Percentiles rank a stretch among this genome's conserved stretches.
phyloP scores from a whole-genome alignment of 805 yeast species.

The Metschnikowia vanudenii region DNA sequence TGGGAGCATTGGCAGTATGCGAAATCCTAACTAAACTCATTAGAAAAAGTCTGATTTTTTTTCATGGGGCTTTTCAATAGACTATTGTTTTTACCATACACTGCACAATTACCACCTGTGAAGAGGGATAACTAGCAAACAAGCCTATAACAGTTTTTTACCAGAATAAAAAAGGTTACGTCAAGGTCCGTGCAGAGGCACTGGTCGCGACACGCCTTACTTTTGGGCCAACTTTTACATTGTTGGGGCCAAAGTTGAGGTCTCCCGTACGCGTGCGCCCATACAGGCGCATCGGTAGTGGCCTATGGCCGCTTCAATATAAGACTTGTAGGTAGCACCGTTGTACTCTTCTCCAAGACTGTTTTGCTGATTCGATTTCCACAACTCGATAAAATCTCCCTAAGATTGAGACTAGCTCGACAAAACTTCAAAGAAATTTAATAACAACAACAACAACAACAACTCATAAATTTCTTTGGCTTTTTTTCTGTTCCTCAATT shows the following conservation, averaged over 20 bases:
- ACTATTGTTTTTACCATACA: no score
- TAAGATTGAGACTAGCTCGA: background rate
- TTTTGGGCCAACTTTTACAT: slow-evolving; percentile 22
- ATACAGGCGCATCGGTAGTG: slow-evolving; percentile 11
- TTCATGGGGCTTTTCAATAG: no score
- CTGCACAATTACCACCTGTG: background rate
- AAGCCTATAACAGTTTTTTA: background rate
- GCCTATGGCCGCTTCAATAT: slow-evolving; percentile 14
- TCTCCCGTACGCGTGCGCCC: slow-evolving; percentile 8
- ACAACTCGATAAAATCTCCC: slow-evolving; percentile 3
- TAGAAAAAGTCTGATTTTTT: no score
- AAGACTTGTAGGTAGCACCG: slow-evolving; percentile 11
- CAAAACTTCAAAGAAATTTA: slow-evolving; percentile 1
- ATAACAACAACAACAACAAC: slow-evolving; percentile 17
- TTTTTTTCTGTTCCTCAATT: slow-evolving; percentile 2
- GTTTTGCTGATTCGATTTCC: slow-evolving; percentile 5
- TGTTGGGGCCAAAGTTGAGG: slow-evolving; percentile 19
- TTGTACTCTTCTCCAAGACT: background rate
- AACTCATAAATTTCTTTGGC: slow-evolving; percentile 2
- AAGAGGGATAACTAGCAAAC: background rate
- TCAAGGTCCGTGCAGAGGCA: slow-evolving; percentile 19
- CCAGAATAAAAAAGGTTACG: slow-evolving; percentile 12
- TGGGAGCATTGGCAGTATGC: background rate
- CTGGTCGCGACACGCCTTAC: slow-evolving; percentile 15
- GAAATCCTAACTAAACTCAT: no score